These are phyloP conservation scores for Ceratocystis huliohia DNA, from an alignment of 2,329 filamentous ascomycete species.

Conservation along the genomic window DNA sequence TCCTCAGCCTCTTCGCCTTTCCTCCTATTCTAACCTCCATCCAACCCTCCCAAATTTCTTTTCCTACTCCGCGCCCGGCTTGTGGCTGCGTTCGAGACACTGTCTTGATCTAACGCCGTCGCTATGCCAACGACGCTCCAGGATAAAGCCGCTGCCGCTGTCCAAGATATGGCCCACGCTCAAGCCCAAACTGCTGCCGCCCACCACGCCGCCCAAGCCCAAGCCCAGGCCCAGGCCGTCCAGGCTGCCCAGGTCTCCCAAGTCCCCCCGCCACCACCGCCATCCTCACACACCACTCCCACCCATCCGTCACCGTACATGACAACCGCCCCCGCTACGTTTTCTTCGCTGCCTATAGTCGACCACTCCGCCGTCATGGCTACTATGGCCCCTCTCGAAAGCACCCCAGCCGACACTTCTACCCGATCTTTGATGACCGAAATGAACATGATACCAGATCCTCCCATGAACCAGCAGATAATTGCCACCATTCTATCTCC, in stretches of 20 bases:
- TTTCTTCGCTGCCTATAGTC: constrained; percentile 9
- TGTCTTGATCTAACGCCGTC: constrained; percentile 10
- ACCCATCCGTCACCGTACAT: constrained; percentile 12
- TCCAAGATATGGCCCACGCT: constrained; percentile 7
- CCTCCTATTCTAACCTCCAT: background rate
- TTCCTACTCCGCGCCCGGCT: background rate
- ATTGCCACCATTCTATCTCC: constrained; percentile 17
- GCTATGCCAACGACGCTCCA: constrained; percentile 8
- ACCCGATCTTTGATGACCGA: constrained; percentile 16
- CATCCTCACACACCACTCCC: background rate
- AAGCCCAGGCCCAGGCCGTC: background rate
- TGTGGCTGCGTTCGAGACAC: constrained; percentile 9
- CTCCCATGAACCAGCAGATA: constrained; percentile 15
- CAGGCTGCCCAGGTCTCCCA: constrained; percentile 5
- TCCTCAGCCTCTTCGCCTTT: background rate
- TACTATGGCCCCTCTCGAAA: constrained; percentile 13
- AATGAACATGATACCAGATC: constrained; percentile 14
- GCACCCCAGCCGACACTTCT: background rate
- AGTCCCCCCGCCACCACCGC: background rate
- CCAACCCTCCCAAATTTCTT: background rate
- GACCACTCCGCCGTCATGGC: constrained; percentile 15
- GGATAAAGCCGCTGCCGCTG: background rate
- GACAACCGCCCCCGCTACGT: background rate
- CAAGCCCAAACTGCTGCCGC: background rate
- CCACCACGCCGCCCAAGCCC: background rate